A percentile compares a stretch with the other conserved stretches of the same genome.
phyloP scores from a whole-genome alignment of 805 yeast species.

The Saccharomycopsis sp. region DNA sequence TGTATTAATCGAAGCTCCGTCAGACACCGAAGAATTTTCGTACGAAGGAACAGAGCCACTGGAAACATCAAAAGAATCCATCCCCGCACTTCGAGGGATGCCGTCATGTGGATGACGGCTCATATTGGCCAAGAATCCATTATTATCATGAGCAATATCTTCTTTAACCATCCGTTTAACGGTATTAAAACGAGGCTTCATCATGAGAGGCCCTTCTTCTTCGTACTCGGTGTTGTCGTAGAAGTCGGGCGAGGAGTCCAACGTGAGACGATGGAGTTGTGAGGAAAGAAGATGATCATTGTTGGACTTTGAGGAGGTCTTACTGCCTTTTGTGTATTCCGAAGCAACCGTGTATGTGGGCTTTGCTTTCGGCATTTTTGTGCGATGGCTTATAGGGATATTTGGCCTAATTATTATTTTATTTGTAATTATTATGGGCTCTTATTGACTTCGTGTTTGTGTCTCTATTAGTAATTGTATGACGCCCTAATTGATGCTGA shows the following conservation, averaged over 20 bases:
- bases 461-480: too few species aligned
- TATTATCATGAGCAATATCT: neutral
- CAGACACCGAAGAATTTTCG: slow-evolving; percentile 6
- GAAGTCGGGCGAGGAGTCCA: neutral
- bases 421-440: too few species aligned
- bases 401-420: too few species aligned
- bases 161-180: neutral
- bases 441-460: too few species aligned
- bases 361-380: too few species aligned
- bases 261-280: neutral
- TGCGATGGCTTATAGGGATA: too few species aligned
- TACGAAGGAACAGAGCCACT: neutral
- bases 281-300: neutral
- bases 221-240: neutral
- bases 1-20: slow-evolving; percentile 16
- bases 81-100: neutral
- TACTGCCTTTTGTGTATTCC: too few species aligned
- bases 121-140: neutral
- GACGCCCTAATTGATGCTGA: too few species aligned
- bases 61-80: neutral
- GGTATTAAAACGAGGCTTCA: neutral
- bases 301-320: too few species aligned
- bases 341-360: too few species aligned
- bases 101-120: neutral
- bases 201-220: neutral